Conservation (phyloP, 202 grass and related monocot species). For the Sporobolus alterniflorus region DNA sequence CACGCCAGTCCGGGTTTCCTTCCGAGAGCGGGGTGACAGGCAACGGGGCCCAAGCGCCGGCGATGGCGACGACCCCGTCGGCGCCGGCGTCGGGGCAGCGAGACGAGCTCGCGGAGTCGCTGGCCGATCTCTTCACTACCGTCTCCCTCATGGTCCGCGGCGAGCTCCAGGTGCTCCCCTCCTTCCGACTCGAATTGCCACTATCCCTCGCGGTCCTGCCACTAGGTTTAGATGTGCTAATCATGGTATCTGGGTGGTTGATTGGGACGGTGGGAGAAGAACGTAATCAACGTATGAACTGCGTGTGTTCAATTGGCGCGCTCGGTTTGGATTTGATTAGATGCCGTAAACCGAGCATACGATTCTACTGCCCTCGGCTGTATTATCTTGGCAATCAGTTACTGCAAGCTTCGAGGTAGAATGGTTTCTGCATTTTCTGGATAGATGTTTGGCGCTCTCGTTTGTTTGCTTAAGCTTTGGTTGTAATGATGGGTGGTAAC, state of each 20-base stretch:
- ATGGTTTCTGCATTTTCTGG: not conserved
- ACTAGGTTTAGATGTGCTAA: not conserved
- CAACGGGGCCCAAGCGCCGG: not conserved
- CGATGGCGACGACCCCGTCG: not conserved
- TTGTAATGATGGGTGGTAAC: not conserved
- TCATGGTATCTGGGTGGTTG: not conserved
- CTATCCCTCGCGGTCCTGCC: not conserved
- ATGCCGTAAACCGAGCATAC: not conserved
- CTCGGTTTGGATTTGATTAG: not conserved
- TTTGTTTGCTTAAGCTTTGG: not conserved
- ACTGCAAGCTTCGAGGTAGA: not conserved
- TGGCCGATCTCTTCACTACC: constrained; percentile 78
- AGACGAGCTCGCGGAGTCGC: constrained; percentile 79
- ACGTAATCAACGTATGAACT: not conserved
- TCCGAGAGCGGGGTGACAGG: not conserved
- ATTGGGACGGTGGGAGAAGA: too few species aligned
- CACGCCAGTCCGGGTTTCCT: not conserved
- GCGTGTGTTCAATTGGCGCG: not conserved
- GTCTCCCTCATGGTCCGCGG: constrained; percentile 86
- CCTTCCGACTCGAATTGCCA: not conserved
- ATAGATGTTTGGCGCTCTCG: not conserved
- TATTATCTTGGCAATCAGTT: not conserved
- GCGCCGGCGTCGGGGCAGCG: constrained; percentile 8
- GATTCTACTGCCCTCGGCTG: not conserved
- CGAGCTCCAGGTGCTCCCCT: constrained; percentile 73